phyloP scores from a whole-genome alignment of 345 rosid species.

The Lumnitzera littorea region DNA sequence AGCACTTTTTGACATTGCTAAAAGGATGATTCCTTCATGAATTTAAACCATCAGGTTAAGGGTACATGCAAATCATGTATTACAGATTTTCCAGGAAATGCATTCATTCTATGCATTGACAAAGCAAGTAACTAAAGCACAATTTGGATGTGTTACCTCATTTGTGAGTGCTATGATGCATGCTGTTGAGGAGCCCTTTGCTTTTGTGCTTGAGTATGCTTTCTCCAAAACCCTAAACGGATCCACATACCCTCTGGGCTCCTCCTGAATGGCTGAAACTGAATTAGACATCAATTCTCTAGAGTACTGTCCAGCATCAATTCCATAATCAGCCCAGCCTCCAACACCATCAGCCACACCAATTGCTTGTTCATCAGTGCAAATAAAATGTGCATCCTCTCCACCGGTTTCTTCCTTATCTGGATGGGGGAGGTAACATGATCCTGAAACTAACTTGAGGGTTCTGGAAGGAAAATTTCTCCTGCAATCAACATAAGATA shows the following conservation, averaged over 20 bases:
- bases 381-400: constrained; percentile 96
- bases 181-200: constrained; percentile 92
- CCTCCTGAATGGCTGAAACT: constrained; percentile 67
- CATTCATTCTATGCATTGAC: too few species aligned
- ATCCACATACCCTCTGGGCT: constrained; percentile 80
- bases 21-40: too few species aligned
- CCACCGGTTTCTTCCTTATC: constrained; percentile 99
- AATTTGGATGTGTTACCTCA: constrained; percentile 31
- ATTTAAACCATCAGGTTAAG: too few species aligned
- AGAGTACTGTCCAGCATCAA: constrained; percentile 77
- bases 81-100: background rate
- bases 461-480: constrained; percentile 35
- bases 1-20: too few species aligned
- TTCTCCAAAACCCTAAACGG: constrained; percentile 87
- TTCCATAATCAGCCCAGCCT: constrained; percentile 95
- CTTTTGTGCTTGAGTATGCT: constrained; percentile 83
- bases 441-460: constrained; percentile 75
- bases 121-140: too few species aligned
- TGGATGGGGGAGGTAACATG: constrained; percentile 94
- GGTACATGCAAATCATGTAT: background rate
- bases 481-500: constrained; percentile 22
- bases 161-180: constrained; percentile 87
- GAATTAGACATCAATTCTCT: constrained; percentile 94
- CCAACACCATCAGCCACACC: constrained; percentile 99
- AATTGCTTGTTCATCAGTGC: constrained; percentile 72